These are phyloP conservation scores for Thielaviopsis populi DNA, from an alignment of 2,329 filamentous ascomycete genomes.

Conservation along the genomic window DNA sequence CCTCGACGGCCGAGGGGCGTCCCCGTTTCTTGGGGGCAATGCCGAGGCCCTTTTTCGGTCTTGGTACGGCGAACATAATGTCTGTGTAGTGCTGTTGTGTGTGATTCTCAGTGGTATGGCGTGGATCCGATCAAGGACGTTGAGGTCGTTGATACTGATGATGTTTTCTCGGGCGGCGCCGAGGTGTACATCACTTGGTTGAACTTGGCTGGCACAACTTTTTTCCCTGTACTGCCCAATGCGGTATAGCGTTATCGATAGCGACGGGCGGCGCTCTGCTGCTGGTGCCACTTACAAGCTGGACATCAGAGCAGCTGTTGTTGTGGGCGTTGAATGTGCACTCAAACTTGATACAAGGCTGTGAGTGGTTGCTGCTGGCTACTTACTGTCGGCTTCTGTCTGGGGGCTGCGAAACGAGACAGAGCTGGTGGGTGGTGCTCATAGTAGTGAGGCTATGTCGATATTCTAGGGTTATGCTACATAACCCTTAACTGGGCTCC, in stretches of 20 bases:
- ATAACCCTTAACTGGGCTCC: background rate
- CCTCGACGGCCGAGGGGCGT: conserved; percentile 45
- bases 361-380: background rate
- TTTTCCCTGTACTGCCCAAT: conserved; percentile 13
- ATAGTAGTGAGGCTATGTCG: background rate
- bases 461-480: background rate
- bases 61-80: conserved; percentile 38
- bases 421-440: no score
- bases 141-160: background rate
- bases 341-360: background rate
- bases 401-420: no score
- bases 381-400: no score
- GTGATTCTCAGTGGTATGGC: background rate
- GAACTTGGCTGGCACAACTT: conserved; percentile 7
- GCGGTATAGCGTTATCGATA: conserved; percentile 16
- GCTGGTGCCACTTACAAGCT: background rate
- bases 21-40: conserved; percentile 54
- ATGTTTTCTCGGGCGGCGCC: background rate
- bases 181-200: conserved; percentile 11
- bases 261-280: background rate
- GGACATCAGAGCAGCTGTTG: background rate
- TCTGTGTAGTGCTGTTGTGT: conserved; percentile 8
- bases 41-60: conserved; percentile 39
- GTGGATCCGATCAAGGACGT: background rate
- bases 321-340: no score